phyloP scores from a whole-genome alignment of 495 filamentous ascomycete genomes.

The Penicillium goetzii region DNA sequence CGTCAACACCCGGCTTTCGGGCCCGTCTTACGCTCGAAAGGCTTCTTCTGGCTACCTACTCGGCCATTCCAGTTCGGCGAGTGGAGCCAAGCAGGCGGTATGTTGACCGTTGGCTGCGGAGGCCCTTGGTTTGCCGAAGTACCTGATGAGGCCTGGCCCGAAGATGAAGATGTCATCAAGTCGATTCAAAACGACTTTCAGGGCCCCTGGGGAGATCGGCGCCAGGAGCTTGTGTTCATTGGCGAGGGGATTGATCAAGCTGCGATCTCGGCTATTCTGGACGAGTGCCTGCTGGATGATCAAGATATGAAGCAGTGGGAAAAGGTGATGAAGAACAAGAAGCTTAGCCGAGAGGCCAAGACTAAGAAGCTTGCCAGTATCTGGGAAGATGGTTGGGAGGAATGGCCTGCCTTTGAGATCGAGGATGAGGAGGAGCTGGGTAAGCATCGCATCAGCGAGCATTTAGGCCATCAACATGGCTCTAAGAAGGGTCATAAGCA shows the following conservation, averaged over 20 bases:
- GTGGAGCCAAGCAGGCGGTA: constrained; percentile 64
- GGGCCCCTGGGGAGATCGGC: constrained; percentile 60
- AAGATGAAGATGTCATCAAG: constrained; percentile 45
- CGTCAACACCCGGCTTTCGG: constrained; percentile 45
- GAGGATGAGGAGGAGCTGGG: constrained; percentile 42
- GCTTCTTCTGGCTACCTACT: constrained; percentile 52
- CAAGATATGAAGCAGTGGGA: constrained; percentile 56
- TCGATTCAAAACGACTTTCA: constrained; percentile 51
- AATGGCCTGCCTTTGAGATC: constrained; percentile 50
- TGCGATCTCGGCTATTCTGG: constrained; percentile 45
- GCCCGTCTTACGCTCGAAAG: constrained; percentile 51
- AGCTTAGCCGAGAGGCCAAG: constrained; percentile 34
- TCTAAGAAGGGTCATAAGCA: constrained; percentile 43
- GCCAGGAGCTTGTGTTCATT: constrained; percentile 64
- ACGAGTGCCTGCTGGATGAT: constrained; percentile 55
- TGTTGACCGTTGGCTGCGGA: constrained; percentile 58
- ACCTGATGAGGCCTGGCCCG: constrained; percentile 48
- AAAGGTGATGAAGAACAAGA: constrained; percentile 49
- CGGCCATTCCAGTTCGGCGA: constrained; percentile 53
- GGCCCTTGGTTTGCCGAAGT: constrained; percentile 58
- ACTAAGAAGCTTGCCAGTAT: constrained; percentile 43
- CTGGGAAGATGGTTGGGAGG: constrained; percentile 62
- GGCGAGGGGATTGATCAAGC: constrained; percentile 54
- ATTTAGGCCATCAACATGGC: constrained; percentile 46
- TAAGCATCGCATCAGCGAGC: constrained; percentile 38